phyloP scores from a whole-genome alignment of 805 yeast species.

The Spathaspora hagerdaliae region DNA sequence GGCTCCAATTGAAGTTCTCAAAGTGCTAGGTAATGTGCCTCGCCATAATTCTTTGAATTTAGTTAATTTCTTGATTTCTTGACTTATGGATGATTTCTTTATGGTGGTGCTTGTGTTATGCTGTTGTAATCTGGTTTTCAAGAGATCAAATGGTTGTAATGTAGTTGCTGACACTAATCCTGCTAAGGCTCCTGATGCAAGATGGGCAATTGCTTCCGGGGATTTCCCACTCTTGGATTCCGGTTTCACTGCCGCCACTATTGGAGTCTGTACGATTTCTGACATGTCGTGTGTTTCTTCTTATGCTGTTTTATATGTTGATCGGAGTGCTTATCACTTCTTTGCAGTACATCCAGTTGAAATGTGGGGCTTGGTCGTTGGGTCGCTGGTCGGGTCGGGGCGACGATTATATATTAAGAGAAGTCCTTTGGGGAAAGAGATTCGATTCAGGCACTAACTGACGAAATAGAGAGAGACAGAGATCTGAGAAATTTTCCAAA shows the following conservation, averaged over 20 bases:
- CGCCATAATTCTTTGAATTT: constrained; percentile 69
- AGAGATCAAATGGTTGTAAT: constrained; percentile 83
- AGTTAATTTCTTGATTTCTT: constrained; percentile 40
- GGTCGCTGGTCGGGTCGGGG: too few relatives aligned
- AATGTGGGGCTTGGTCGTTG: too few relatives aligned
- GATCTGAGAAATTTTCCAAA: too few relatives aligned
- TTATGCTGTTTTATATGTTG: too few relatives aligned
- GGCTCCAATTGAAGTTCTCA: constrained; percentile 87
- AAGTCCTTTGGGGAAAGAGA: too few relatives aligned
- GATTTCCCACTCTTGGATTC: not conserved
- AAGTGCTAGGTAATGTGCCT: constrained; percentile 87
- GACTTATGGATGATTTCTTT: constrained; percentile 28
- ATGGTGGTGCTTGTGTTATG: constrained; percentile 19
- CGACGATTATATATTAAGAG: too few relatives aligned
- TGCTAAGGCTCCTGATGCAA: constrained; percentile 78
- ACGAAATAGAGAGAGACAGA: too few relatives aligned
- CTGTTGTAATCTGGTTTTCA: constrained; percentile 78
- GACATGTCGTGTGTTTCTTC: too few relatives aligned
- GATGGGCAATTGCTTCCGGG: constrained; percentile 40
- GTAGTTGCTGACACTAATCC: constrained; percentile 78
- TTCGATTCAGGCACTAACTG: too few relatives aligned
- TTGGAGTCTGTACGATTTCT: too few relatives aligned
- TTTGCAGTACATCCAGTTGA: too few relatives aligned
- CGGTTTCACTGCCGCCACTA: not conserved
- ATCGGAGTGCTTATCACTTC: too few relatives aligned